Base-by-base conservation (phyloP, 768 basidiomycete species). In the Mrakia hoshinonis region DNA sequence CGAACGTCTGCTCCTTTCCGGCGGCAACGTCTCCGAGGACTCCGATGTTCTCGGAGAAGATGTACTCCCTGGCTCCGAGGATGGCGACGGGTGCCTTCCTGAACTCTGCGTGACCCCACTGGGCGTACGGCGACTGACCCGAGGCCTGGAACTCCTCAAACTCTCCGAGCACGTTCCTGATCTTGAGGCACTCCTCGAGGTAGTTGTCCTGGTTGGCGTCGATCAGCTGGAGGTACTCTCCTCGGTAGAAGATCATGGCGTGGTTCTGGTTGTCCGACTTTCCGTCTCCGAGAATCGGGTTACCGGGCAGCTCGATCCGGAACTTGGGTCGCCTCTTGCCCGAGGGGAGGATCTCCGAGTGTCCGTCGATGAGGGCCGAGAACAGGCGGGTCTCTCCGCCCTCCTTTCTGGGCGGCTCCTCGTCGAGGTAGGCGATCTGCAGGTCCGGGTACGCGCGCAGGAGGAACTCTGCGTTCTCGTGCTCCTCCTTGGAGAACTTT, bases 191-290 rank as follows among this genome's bases (percentile, higher is more conserved):
- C 79, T 99, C 96, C 81, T 99, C 96, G 73, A 99, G 87, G 78
- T 99, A 99, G 81, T 99, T 97, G 82, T 99, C 96, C 82, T 99
- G 95, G 79, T 99, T 99, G 80, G 96, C 96, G 75, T 99, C 96
- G 79, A 99, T 97, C 74, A 99, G 91, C 82, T 99, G 96, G 4
- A 99, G 83, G 80, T 98, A 99, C 82, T 98, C 96, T 76, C 96
- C 96, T 73, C 96, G 92, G 81, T 98, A 97, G 83, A 98, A 99
- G 80, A 99, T 87, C 80, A 99, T 94, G 36, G 96, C 95, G 76
- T 99, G 96, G 80, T 99, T 98, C 85, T 98, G 96, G 81, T 99
- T 99, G 83, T 99, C 96, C 31, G 92, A 95, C 81, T 99, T 99
- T 71, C 96, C 96, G 77, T 99, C 96, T 72, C 95, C 96, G 65